Base-by-base conservation (phyloP, 2,329 filamentous ascomycete species). In the Neurospora crassa region DNA sequence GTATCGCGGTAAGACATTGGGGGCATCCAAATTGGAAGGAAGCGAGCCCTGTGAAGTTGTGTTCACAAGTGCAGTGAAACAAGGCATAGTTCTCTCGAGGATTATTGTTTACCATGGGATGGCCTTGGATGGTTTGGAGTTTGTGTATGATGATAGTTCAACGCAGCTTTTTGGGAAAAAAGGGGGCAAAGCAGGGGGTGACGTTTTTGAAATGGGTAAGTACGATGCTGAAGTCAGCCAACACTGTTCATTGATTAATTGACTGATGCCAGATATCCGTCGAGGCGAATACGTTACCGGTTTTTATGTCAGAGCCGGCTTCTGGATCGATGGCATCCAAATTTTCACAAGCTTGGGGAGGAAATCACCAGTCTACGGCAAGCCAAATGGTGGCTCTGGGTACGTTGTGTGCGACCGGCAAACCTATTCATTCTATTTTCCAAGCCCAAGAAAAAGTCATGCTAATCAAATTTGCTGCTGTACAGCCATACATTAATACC, bases 301-400 rank as follows among this genome's bases (percentile, higher is more conserved):
- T 10, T 97, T 99, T 79, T 88, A 91, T 76, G 84, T 98, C 69
- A 87, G 94, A 75, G 90, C 91, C 68, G 94, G 93, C 29, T 84
- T 88, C 72, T 96, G 92, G 89, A 91, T 98, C 75, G 93, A 97
- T 79, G 95, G 90, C 14, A 87, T 98, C 69, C 93, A 97, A 79
- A 90, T 98, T 74, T 83, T 97, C 80, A 98, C 96, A 1, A 97
- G 90, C 77, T 83, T 93, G 72, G 94, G 94, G n/a, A 88, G 94
- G 76, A 92, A 91, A 79, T 97, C 95, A 42, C 89, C 90, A 70
- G 83, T 96, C 73, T 98, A 90, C 84, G 96, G 96, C 72, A 96
- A 97, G 76, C 81, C 90, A 12, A 84, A 85, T 74, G 93, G 93
- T 70, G 94, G 94, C 74, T 91, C 91, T 78, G 89, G 89, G 94